These are phyloP conservation scores for Fallopia convolvulus DNA, from an alignment of 148 eudicot species.

Conservation along the genomic window DNA sequence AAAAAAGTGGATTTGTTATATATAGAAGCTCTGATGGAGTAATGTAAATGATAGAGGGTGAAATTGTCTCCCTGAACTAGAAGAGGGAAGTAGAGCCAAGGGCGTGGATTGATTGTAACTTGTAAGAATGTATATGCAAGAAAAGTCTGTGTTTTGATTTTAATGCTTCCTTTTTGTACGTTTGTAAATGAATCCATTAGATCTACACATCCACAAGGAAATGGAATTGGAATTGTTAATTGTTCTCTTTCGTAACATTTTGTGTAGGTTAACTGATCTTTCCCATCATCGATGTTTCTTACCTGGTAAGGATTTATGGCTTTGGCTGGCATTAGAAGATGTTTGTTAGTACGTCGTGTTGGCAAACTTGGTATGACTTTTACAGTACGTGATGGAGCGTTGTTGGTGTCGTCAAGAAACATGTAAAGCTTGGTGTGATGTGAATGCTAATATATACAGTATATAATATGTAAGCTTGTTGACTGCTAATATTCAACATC, in stretches of 20 bases:
- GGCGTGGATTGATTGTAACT: neutral
- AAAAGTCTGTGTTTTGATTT: neutral
- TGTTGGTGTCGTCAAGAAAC: conserved; percentile 3
- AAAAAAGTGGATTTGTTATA: neutral
- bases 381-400: neutral
- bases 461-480: neutral
- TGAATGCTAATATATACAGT: neutral
- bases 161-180: neutral
- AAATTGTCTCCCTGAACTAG: neutral
- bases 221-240: too few species aligned
- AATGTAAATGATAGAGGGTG: neutral
- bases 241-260: too few species aligned
- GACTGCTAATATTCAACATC: neutral
- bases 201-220: too few species aligned
- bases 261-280: too few species aligned
- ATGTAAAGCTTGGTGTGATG: neutral
- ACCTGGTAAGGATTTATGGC: neutral
- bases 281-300: neutral
- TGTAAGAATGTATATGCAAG: neutral
- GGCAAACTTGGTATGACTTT: conserved; percentile 4
- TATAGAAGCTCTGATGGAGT: neutral
- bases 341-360: neutral
- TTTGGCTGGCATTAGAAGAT: neutral
- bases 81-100: neutral
- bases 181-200: neutral